Evolutionary conservation across 805 yeast genomes (phyloP).

Genomic region (Wickerhamomyces bisporus): DNA sequence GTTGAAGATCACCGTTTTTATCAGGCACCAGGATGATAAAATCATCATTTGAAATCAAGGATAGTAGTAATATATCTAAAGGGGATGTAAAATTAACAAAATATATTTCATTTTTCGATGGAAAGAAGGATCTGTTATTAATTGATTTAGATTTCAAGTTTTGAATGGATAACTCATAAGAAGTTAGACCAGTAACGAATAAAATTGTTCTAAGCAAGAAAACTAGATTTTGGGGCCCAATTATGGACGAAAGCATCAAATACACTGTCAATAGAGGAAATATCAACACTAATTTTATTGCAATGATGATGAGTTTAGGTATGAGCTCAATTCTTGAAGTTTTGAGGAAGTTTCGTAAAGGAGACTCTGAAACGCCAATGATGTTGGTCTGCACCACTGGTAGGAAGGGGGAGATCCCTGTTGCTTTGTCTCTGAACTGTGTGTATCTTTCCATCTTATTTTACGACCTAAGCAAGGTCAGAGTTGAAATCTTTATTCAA

Average conservation of each 20-base stretch:
- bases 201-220: slow-evolving; percentile 14
- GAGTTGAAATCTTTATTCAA: neutral
- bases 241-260: slow-evolving; percentile 7
- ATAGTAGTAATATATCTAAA: slow-evolving; percentile 38
- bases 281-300: slow-evolving; percentile 12
- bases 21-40: slow-evolving; percentile 33
- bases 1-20: slow-evolving; percentile 24
- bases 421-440: slow-evolving; percentile 81
- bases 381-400: slow-evolving; percentile 39
- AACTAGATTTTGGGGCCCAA: neutral
- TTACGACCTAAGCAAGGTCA: too few relatives aligned
- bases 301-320: slow-evolving; percentile 18
- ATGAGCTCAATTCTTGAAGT: slow-evolving; percentile 2
- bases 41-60: slow-evolving; percentile 22
- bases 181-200: slow-evolving; percentile 10
- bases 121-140: slow-evolving; percentile 25
- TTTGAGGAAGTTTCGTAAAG: slow-evolving; percentile 2
- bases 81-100: slow-evolving; percentile 46
- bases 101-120: slow-evolving; percentile 34
- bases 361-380: slow-evolving; percentile 9
- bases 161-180: slow-evolving; percentile 16
- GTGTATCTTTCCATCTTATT: slow-evolving; percentile 91
- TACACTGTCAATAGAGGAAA: slow-evolving; percentile 25
- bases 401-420: slow-evolving; percentile 89
- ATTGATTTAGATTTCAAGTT: slow-evolving; percentile 14